phyloP scores from a whole-genome alignment of 2,329 filamentous ascomycete species.

The Epichloe sibirici region DNA sequence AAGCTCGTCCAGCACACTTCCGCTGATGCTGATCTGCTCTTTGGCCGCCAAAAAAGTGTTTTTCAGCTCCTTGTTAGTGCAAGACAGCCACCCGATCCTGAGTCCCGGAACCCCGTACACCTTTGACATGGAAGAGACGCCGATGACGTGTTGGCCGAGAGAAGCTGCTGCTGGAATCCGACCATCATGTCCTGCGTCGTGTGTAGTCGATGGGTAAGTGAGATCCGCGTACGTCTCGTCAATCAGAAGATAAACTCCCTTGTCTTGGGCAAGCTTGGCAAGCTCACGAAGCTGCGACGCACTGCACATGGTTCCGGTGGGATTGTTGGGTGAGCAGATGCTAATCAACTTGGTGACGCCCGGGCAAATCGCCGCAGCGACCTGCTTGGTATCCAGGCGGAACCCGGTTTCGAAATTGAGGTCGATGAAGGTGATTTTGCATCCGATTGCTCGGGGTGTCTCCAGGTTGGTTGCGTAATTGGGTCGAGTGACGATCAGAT shows the following conservation, averaged over 20 bases:
- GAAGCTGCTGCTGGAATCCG: constrained; percentile 8
- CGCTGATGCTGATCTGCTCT: constrained; percentile 14
- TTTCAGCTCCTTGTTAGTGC: constrained; percentile 8
- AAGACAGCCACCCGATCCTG: constrained; percentile 12
- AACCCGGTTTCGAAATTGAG: constrained; percentile 11
- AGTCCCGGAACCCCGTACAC: constrained; percentile 12
- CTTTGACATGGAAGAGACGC: constrained; percentile 14
- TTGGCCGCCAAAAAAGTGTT: constrained; percentile 14
- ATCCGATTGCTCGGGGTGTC: constrained; percentile 12
- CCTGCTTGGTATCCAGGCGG: constrained; percentile 6
- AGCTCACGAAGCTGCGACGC: constrained; percentile 4
- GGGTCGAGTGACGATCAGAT: constrained; percentile 13
- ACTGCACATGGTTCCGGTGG: constrained; percentile 9
- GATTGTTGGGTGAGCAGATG: constrained; percentile 14
- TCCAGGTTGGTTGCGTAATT: constrained; percentile 16
- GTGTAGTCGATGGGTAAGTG: constrained; percentile 2
- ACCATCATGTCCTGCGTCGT: neutral
- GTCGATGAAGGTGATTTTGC: constrained; percentile 12
- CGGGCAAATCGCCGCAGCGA: constrained; percentile 8
- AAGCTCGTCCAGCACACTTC: constrained; percentile 12
- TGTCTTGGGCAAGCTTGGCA: constrained; percentile 7
- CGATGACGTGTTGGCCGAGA: constrained; percentile 10
- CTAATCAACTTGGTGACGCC: constrained; percentile 11
- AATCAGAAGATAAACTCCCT: constrained; percentile 8
- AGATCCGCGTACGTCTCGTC: constrained; percentile 15